Evolutionary conservation across 2,329 filamentous ascomycete species (phyloP).

Genomic region (Aspergillus ochraceoroseus): DNA sequence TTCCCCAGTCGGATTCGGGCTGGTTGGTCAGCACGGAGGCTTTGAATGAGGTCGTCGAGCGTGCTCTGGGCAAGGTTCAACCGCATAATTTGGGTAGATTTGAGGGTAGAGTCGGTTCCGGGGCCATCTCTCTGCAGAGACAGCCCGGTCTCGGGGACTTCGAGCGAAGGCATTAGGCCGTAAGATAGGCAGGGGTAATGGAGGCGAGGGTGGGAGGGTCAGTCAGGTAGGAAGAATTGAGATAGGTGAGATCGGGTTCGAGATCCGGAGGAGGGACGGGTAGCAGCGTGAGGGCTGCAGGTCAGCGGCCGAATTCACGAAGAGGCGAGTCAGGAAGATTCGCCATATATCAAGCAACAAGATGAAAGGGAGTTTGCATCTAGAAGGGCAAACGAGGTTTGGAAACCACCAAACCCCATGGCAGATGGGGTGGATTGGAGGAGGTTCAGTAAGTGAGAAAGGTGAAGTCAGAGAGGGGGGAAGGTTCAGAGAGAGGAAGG

Average conservation of each 20-base stretch:
- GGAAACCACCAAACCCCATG: slow-evolving; percentile 21
- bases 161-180: slow-evolving; percentile 33
- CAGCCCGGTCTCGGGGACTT: slow-evolving; percentile 39
- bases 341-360: slow-evolving; percentile 32
- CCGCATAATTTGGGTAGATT: slow-evolving; percentile 45
- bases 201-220: slow-evolving; percentile 6
- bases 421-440: slow-evolving; percentile 14
- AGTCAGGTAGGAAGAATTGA: slow-evolving; percentile 15
- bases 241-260: slow-evolving; percentile 15
- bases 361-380: slow-evolving; percentile 18
- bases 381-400: slow-evolving; percentile 16
- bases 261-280: slow-evolving; percentile 27
- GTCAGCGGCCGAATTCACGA: slow-evolving; percentile 38
- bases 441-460: slow-evolving; percentile 10
- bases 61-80: slow-evolving; percentile 44
- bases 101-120: slow-evolving; percentile 28
- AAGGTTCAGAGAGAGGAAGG: slow-evolving; percentile 17
- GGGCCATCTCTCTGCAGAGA: slow-evolving; percentile 37
- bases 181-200: slow-evolving; percentile 13
- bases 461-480: slow-evolving; percentile 8
- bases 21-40: slow-evolving; percentile 41
- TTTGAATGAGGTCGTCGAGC: slow-evolving; percentile 45
- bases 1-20: slow-evolving; percentile 47
- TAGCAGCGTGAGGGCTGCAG: slow-evolving; percentile 38
- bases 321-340: slow-evolving; percentile 27